A percentile compares a stretch with the other conserved stretches of the same genome.
Conservation (phyloP, 805 yeast species). For the Peterozyma toletana region DNA sequence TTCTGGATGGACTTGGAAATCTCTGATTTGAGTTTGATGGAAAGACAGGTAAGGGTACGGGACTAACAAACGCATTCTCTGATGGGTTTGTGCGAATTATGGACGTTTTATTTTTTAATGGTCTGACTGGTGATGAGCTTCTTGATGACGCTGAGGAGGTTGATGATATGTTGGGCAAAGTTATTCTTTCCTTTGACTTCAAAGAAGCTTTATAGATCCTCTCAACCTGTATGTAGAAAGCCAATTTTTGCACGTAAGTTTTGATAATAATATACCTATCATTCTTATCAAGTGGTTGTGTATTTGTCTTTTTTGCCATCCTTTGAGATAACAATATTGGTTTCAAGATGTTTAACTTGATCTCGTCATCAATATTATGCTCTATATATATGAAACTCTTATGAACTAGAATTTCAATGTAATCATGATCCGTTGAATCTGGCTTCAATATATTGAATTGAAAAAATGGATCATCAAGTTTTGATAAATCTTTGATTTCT, state of each 20-base stretch:
- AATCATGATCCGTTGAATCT: slow-evolving; percentile 34
- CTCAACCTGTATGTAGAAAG: slow-evolving; percentile 58
- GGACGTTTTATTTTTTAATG: slow-evolving; percentile 1
- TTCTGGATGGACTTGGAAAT: slow-evolving; percentile 7
- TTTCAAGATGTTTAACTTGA: slow-evolving; percentile 31
- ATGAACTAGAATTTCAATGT: slow-evolving; percentile 33
- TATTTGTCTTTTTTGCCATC: slow-evolving; percentile 1
- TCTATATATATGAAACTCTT: slow-evolving; percentile 49
- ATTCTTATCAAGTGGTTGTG: slow-evolving; percentile 22
- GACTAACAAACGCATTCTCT: slow-evolving; percentile 4
- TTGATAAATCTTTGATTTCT: slow-evolving; percentile 23
- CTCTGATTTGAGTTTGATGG: slow-evolving; percentile 6
- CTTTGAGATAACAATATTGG: slow-evolving; percentile 19
- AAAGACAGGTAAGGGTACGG: slow-evolving; percentile 7
- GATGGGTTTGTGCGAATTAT: slow-evolving; percentile 6
- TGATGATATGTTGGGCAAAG: not conserved
- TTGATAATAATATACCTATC: slow-evolving; percentile 38
- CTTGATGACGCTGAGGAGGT: slow-evolving; percentile 7
- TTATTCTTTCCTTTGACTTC: slow-evolving; percentile 11
- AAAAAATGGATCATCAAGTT: slow-evolving; percentile 16
- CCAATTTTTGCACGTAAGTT: slow-evolving; percentile 41
- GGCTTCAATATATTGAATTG: slow-evolving; percentile 32
- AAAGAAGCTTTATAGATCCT: slow-evolving; percentile 49
- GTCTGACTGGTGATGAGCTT: slow-evolving; percentile 1
- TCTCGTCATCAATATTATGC: slow-evolving; percentile 35